Evolutionary conservation across 148 eudicot species (phyloP), one percentile per base, ranked within the genome.

Genomic region (Bassia scoparia): DNA sequence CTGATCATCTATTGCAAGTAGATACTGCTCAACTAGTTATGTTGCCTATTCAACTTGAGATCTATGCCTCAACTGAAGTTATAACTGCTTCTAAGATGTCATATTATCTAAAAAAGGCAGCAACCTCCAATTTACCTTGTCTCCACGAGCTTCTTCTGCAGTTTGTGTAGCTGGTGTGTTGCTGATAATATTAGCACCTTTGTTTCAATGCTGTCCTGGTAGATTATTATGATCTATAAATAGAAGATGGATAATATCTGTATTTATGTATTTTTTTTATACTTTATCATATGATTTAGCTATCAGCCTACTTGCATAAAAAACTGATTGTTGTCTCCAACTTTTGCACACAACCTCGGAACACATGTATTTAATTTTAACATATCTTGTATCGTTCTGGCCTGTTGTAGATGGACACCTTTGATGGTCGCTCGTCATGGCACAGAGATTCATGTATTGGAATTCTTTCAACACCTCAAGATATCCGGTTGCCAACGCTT

Each of bases 351-450:
- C 4, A 26, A 10, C 30, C n/a, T 17, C 56, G 48, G 11, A 2
- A 71, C 5, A 16, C 54, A 59, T 7, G 44, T 7, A 7, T 70
- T 29, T 10, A 16, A 11, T 56, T 64, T 66, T 29, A 73, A 44
- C 61, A 30, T 52, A 12, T 24, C 38, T 69, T 68, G 20, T 58
- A 24, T 77, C 61, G 12, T 65, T 44, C 33, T 53, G 21, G 21
- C 61, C 35, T 41, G 66, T 34, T 78, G 24, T 38, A 82, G 85
- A 82, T 75, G 71, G 79, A 82, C 80, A 16, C 82, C 85, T 17
- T 74, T 77, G 78, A 80, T 80, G 86, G 83, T 83, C 5, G 86
- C 83, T 80, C 81, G 80, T 37, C 83, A 30, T 83, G 86, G 86
- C 70, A 74, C 66, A 76, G 83, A 74, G 78, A 80, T 56, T 74